These are phyloP conservation scores for Cercospora zeae-maydis DNA, from an alignment of 2,329 filamentous ascomycete genomes.

Conservation along the genomic window DNA sequence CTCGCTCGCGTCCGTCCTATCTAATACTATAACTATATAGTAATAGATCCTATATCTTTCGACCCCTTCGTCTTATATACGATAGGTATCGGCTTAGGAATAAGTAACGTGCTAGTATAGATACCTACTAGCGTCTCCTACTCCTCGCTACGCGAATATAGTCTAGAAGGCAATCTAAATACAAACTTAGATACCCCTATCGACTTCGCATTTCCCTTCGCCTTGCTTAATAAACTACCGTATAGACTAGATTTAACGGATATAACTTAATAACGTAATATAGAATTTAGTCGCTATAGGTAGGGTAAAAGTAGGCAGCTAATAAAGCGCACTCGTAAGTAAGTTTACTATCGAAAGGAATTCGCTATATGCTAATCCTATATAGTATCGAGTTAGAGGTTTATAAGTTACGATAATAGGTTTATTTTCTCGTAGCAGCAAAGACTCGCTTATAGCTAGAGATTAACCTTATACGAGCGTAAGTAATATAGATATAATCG, in stretches of 20 bases:
- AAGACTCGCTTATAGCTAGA: not conserved
- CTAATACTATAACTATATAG: not conserved
- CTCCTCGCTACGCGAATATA: not conserved
- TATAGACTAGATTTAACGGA: not conserved
- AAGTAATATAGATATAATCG: not conserved
- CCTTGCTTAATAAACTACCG: not conserved
- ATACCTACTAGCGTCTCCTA: not conserved
- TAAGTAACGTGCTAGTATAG: not conserved
- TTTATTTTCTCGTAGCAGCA: not conserved
- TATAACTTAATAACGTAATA: not conserved
- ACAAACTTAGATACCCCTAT: not conserved
- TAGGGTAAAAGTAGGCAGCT: not conserved
- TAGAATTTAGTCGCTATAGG: not conserved
- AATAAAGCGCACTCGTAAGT: not conserved
- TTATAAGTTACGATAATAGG: not conserved
- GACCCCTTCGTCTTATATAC: not conserved
- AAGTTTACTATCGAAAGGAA: not conserved
- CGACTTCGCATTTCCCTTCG: not conserved
- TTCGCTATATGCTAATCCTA: not conserved
- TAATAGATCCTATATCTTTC: not conserved
- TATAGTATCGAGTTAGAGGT: not conserved
- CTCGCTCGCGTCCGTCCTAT: not conserved
- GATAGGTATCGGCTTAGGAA: not conserved
- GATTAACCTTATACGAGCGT: not conserved
- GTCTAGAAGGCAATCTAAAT: not conserved